Evolutionary conservation across 2,329 filamentous ascomycete genomes (phyloP), one percentile per base, ranked within the genome.

Genomic region (Gliomastix tumulicola): DNA sequence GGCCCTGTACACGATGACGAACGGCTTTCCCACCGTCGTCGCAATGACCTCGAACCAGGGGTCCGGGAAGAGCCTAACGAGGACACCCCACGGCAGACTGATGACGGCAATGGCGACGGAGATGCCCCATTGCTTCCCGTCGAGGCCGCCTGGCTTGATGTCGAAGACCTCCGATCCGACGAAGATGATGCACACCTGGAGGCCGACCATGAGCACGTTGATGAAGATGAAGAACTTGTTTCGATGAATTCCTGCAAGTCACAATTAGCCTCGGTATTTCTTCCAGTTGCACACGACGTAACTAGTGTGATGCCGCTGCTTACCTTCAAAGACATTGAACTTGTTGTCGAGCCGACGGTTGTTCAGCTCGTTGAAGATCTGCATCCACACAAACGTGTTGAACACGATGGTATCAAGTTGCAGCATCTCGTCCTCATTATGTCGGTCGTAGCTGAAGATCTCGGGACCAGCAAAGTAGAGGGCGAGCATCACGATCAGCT

Each of bases 321-420:
- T n/a, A n/a, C 74, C 74, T 46, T 76, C 69, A 35, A 79, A 69
- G 27, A 79, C 68, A 45, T 79, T 79, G 58, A 79, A 66, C 41
- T 69, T 67, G 55, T 78, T 79, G 48, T 79, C 76, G 1, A 79
- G 62, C 27, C 76, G 74, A 21, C 77, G 69, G 50, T 76, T 78
- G 57, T 82, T 82, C 60, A 79, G 72, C 54, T 79, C 69, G 54
- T 83, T 83, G 62, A 83, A 84, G 42, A 84, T 81, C 49, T 84
- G 79, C 68, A 84, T 76, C 78, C 79, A 84, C 3, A 84, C 79
- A 47, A 81, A 84, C 1, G 73, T 77, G 56, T 84, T 84, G 62
- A 84, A 84, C 32, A 84, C 71, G 39, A 82, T 65, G 1, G 78
- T 80, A 43, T 75, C 65, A 22, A 79, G 60, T 45, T 73, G 60